These are phyloP conservation scores for Cyberlindnera lachancei DNA, from an alignment of 805 yeast species.

Conservation along the genomic window DNA sequence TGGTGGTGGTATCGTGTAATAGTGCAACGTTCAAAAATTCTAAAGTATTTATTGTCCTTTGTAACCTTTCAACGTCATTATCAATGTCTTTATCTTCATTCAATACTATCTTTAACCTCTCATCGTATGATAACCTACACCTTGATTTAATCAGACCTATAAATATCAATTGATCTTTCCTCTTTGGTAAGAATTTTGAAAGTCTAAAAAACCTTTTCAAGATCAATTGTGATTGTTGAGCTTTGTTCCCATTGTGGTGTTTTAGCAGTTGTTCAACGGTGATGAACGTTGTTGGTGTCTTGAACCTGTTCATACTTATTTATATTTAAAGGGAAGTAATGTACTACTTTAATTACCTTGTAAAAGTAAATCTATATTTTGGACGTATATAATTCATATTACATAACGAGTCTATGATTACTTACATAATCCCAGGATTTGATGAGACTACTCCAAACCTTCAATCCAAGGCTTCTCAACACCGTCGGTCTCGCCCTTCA, in stretches of 20 bases:
- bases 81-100: background rate
- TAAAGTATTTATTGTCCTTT: conserved; percentile 1
- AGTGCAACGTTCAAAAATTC: background rate
- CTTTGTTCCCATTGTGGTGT: background rate
- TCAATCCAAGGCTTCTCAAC: conserved; percentile 15
- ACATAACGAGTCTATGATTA: too few relatives aligned
- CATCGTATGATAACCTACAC: background rate
- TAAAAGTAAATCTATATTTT: too few relatives aligned
- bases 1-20: too few relatives aligned
- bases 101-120: background rate
- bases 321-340: too few relatives aligned
- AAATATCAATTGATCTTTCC: conserved; percentile 1
- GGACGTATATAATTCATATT: too few relatives aligned
- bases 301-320: too few relatives aligned
- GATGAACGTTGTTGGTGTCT: background rate
- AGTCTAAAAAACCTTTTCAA: background rate
- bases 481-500: conserved; percentile 33
- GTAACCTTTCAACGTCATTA: background rate
- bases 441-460: conserved; percentile 9
- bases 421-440: too few relatives aligned
- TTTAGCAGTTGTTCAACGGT: background rate
- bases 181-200: background rate
- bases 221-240: background rate
- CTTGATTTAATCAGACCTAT: background rate
- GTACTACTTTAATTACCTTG: too few relatives aligned